Percentiles rank a stretch among this genome's conserved stretches.
phyloP scores from a whole-genome alignment of 805 yeast species.

The Tetrapisispora namnaoensis region DNA sequence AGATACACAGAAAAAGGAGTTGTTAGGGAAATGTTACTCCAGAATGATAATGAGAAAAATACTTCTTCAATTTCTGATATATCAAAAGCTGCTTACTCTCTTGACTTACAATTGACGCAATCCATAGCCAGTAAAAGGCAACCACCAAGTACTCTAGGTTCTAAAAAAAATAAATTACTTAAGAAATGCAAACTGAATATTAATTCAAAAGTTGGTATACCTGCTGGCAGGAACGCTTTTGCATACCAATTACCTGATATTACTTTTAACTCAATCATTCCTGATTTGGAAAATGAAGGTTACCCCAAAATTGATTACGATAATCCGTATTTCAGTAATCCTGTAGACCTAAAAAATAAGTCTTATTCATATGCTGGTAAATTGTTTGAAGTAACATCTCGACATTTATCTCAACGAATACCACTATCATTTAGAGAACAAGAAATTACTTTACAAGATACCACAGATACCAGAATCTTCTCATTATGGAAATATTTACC shows the following conservation, averaged over 20 bases:
- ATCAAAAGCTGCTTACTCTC: conserved; percentile 5
- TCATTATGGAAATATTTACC: conserved; percentile 37
- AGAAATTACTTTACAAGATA: conserved; percentile 5
- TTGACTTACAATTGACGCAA: conserved; percentile 18
- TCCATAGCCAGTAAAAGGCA: conserved; percentile 13
- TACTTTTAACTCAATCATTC: conserved; percentile 28
- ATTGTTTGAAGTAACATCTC: conserved; percentile 40
- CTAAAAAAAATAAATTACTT: background rate
- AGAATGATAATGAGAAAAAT: background rate
- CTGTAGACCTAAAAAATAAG: conserved; percentile 39
- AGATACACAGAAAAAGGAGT: background rate
- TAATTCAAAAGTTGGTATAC: background rate
- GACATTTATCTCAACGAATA: conserved; percentile 28
- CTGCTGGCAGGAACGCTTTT: conserved; percentile 1
- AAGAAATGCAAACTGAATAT: background rate
- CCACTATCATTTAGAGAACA: conserved; percentile 20
- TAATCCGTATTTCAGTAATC: conserved; percentile 55
- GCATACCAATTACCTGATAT: conserved; percentile 16
- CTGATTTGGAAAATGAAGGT: conserved; percentile 40
- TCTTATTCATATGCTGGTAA: conserved; percentile 64
- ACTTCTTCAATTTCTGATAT: too few relatives aligned
- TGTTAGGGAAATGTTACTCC: background rate
- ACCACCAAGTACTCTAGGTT: too few relatives aligned
- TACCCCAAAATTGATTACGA: conserved; percentile 43
- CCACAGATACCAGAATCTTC: conserved; percentile 3